Percentiles rank a stretch among this genome's conserved stretches.
These are phyloP conservation scores for Arthrobotrys entomopaga DNA, from an alignment of 2,329 filamentous ascomycete genomes.

Conservation along the genomic window DNA sequence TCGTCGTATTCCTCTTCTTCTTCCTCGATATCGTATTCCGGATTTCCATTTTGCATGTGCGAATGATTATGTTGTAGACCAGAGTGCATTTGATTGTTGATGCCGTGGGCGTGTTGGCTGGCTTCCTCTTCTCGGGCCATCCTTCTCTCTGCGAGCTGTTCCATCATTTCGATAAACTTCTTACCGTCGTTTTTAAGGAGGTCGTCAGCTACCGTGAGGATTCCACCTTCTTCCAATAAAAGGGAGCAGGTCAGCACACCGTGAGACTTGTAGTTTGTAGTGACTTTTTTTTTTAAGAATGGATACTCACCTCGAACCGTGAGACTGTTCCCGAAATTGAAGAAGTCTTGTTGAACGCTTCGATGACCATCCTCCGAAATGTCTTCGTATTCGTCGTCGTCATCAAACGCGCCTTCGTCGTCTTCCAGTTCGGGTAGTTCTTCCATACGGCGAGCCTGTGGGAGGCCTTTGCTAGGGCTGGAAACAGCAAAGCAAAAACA, in stretches of 20 bases:
- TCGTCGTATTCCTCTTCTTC: constrained; percentile 73
- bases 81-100: constrained; percentile 63
- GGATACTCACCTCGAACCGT: constrained; percentile 74
- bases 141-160: constrained; percentile 93
- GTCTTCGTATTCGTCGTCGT: constrained; percentile 75
- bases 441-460: constrained; percentile 71
- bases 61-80: constrained; percentile 69
- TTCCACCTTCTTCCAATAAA: constrained; percentile 76
- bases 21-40: constrained; percentile 79
- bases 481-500: constrained; percentile 61
- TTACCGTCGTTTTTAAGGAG: constrained; percentile 98
- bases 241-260: constrained; percentile 54
- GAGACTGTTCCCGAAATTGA: constrained; percentile 96
- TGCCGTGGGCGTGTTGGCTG: constrained; percentile 71
- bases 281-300: background rate
- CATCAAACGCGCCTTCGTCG: constrained; percentile 70
- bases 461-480: constrained; percentile 78
- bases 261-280: background rate
- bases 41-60: constrained; percentile 78
- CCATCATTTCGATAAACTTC: constrained; percentile 99
- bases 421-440: constrained; percentile 67
- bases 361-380: constrained; percentile 70
- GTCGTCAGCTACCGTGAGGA: constrained; percentile 98
- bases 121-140: constrained; percentile 97
- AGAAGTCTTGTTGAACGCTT: constrained; percentile 81